Percentiles rank a stretch among this genome's conserved stretches.
phyloP scores from a whole-genome alignment of 305 asterid genomes.

The Ruellia speciosa region DNA sequence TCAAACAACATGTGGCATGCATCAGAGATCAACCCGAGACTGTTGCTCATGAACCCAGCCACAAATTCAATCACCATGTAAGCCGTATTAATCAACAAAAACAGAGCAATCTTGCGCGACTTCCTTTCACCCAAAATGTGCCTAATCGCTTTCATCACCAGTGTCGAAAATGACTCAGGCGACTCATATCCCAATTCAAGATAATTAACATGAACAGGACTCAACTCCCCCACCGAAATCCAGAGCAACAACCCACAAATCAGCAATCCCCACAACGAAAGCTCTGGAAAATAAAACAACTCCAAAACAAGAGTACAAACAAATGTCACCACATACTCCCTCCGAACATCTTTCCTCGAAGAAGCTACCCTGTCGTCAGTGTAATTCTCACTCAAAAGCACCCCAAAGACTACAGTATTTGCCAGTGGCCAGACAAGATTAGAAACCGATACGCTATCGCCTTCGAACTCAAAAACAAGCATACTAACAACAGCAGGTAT shows the following conservation, averaged over 20 bases:
- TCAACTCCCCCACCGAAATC: slow-evolving; percentile 65
- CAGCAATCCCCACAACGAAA: slow-evolving; percentile 85
- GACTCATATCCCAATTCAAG: slow-evolving; percentile 64
- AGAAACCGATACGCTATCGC: slow-evolving; percentile 52
- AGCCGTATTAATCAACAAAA: slow-evolving; percentile 78
- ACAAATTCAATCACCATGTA: slow-evolving; percentile 89
- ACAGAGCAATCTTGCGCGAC: slow-evolving; percentile 83
- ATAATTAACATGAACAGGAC: slow-evolving; percentile 37
- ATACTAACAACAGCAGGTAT: slow-evolving; percentile 75
- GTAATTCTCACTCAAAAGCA: slow-evolving; percentile 81
- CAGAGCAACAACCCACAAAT: slow-evolving; percentile 69
- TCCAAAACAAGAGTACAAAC: slow-evolving; percentile 70
- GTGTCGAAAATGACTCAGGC: slow-evolving; percentile 35
- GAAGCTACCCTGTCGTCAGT: slow-evolving; percentile 45
- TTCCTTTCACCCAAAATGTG: slow-evolving; percentile 81
- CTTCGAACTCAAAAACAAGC: slow-evolving; percentile 76
- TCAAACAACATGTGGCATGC: slow-evolving; percentile 97
- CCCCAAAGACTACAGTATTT: slow-evolving; percentile 81
- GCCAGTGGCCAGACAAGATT: slow-evolving; percentile 79
- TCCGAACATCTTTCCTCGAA: slow-evolving; percentile 48
- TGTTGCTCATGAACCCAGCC: slow-evolving; percentile 91
- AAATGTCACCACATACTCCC: slow-evolving; percentile 69
- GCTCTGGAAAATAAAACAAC: slow-evolving; percentile 70
- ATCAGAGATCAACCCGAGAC: slow-evolving; percentile 95
- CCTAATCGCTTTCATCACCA: slow-evolving; percentile 67